Percentiles rank a stretch among this genome's conserved stretches.
phyloP scores from a whole-genome alignment of 495 filamentous ascomycete genomes.

The Penicillium subrubescens region DNA sequence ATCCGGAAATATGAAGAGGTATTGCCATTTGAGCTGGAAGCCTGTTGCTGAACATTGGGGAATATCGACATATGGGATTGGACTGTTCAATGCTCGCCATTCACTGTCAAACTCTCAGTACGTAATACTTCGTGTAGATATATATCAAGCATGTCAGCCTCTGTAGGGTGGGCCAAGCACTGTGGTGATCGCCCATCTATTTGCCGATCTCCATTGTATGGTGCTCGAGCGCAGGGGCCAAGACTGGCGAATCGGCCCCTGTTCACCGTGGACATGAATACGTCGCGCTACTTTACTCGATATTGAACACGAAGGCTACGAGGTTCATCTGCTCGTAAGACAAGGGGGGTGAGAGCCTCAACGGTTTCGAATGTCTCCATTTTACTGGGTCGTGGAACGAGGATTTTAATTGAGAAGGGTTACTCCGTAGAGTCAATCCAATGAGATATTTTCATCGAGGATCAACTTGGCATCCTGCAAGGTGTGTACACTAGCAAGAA shows the following conservation, averaged over 20 bases:
- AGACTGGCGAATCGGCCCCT: not conserved
- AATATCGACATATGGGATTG: not conserved
- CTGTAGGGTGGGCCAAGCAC: not conserved
- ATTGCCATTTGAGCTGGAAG: not conserved
- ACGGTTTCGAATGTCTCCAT: not conserved
- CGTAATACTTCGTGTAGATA: not conserved
- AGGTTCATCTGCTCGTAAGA: not conserved
- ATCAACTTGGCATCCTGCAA: not conserved
- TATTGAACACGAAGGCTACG: not conserved
- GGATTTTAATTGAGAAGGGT: not conserved
- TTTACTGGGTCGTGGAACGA: not conserved
- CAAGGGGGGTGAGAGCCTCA: not conserved
- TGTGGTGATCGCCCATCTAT: constrained; percentile 7
- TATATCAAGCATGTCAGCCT: not conserved
- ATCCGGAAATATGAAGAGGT: not conserved
- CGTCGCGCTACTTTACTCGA: not conserved
- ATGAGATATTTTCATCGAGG: not conserved
- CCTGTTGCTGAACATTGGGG: not conserved
- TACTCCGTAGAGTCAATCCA: no score
- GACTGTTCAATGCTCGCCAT: not conserved
- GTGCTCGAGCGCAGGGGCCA: constrained; percentile 4
- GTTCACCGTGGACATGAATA: not conserved
- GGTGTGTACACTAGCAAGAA: not conserved
- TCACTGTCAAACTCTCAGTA: not conserved
- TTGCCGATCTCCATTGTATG: constrained; percentile 10